Evolutionary conservation across 169 alveolate genomes (phyloP), one percentile per base, ranked within the genome.

Genomic region (Eimeria nieschulzi): DNA sequence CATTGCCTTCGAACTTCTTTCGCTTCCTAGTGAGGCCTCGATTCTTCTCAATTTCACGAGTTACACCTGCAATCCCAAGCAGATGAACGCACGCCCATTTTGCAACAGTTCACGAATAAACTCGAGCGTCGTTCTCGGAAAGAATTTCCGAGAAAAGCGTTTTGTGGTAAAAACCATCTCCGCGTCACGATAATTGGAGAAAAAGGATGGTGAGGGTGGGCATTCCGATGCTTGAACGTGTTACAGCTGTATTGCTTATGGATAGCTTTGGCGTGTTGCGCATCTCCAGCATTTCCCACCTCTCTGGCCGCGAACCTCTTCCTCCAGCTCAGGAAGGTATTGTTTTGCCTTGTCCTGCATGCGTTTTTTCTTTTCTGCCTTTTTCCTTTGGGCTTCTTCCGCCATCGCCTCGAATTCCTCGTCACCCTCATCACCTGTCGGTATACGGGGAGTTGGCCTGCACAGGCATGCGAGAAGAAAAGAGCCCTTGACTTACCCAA

Each of bases 1-100:
- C 98, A 93, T 97, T 97, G 13, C 99, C 98, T 64, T 96, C 98
- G n/a, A 96, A 96, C 96, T 97, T 97, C 96, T 97, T 96, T 79
- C 99, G 96, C 94, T 97, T 96, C 46, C 99, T 86, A 46, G 97
- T 96, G 56, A 98, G 94, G 17, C 99, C 99, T 80, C 94, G 97
- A 72, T 96, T 97, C 93, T 96, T 96, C 95, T 96, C 88, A 64
- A 98, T 98, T 63, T 95, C 88, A 7, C 82, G 63, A 55, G 93
- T 87, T 13, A 92, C 79, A 23, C 61, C 93, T 91, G 64, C 21
- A 9, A 6, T 17, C 19, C 75, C 87, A 55, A 61, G 26, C 7
- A 17, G 54, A 61, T 33, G 19, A 12, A 73, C 25, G 33, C 0
- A 33, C 46, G 46, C 46, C 46, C 46, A 33, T 33, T 1, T 33